Base-by-base conservation (phyloP, 352 stramenopile species). In the Phytophthora litchii region DNA sequence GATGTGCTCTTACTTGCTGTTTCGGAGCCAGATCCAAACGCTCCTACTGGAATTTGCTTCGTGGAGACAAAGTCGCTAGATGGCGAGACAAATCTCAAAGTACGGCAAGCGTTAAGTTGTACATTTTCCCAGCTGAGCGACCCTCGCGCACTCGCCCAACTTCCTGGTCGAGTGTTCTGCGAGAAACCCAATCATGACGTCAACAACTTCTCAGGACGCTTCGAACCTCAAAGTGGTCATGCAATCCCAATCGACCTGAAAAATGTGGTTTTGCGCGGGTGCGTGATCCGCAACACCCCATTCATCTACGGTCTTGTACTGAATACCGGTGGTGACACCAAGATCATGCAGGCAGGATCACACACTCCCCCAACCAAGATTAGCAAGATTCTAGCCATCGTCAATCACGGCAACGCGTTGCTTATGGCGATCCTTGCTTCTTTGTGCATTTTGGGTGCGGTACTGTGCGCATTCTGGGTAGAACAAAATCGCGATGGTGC, bases 141-240 rank as follows among this genome's bases (percentile, higher is more conserved):
- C 48, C 83, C 86, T 0, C 74, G 66, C 8, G 78, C 74, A 2
- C 66, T 95, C 10, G 84, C 72, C 3, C 71, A 92, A 14, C 54
- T 96, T 36, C 81, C 78, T 6, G 86, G 83, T 3, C 68, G 70
- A 3, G 76, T 97, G 14, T 73, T 88, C 25, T 91, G 68, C 32
- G 86, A 96, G 62, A 74, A 76, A 35, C 89, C 89, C 11, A 96
- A 97, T 54, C 86, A 92, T 54, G 83, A 95, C 48, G 86, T 96
- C 41, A 94, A 97, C 68, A 81, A 67, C 27, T 97, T 96, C 36
- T 88, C 80, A 0, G 88, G 86, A 1, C 72, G 86, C 4, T 94
- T 86, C 27, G 83, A 93, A 49, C 81, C 83, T 3, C 74, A 88
- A 17, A 74, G 75, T n/a, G 85, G 78, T 12, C 82, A 89, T 34